Percentiles rank a stretch among this genome's conserved stretches.
Evolutionary conservation across 257 asterid species (phyloP).

Genomic region (Nicotiana noctiflora): DNA sequence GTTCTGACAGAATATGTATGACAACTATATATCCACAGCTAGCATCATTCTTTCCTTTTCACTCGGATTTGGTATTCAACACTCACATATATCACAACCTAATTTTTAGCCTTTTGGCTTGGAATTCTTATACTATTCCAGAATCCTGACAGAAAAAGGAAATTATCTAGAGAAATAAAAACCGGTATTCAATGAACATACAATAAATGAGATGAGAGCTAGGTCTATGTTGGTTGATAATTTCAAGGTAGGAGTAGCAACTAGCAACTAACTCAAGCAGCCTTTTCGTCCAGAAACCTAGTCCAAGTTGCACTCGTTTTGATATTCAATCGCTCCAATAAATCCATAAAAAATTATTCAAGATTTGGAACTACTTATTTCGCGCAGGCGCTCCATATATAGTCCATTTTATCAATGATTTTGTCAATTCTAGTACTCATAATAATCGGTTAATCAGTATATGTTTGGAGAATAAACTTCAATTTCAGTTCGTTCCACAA

Average conservation of each 20-base stretch:
- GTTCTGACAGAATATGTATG: neutral
- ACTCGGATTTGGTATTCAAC: neutral
- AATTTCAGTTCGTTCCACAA: neutral
- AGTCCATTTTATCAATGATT: no score
- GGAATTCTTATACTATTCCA: neutral
- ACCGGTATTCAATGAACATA: neutral
- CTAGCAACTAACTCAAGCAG: neutral
- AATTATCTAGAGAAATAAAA: neutral
- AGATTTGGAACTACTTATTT: neutral
- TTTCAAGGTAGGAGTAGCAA: neutral
- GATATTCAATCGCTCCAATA: neutral
- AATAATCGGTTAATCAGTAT: no score
- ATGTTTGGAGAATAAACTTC: no score
- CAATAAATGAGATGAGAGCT: neutral
- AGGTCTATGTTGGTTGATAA: neutral
- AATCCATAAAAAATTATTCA: neutral
- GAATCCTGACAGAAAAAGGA: neutral
- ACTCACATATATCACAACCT: neutral
- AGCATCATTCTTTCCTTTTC: neutral
- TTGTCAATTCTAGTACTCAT: neutral
- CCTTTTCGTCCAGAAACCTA: neutral
- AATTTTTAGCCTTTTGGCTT: neutral
- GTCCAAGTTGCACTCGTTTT: neutral
- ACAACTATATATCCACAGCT: neutral
- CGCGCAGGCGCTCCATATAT: neutral